Conservation (phyloP, 805 yeast genomes). For the Metschnikowia aberdeeniae region DNA sequence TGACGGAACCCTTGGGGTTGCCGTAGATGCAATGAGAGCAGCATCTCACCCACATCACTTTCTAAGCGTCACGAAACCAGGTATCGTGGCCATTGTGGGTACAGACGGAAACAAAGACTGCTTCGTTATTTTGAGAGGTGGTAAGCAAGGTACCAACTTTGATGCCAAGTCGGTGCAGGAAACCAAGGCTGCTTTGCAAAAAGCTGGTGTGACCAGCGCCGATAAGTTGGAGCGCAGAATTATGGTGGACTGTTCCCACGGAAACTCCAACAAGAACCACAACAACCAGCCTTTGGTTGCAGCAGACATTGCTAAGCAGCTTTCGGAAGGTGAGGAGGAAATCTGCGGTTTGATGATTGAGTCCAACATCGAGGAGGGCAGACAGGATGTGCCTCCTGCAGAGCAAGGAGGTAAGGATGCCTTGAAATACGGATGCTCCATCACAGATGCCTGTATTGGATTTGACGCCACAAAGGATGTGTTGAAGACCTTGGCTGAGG, state of each 20-base stretch:
- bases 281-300: constrained; percentile 95
- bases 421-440: constrained; percentile 88
- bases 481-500: constrained; percentile 72
- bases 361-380: constrained; percentile 86
- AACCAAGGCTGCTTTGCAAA: constrained; percentile 61
- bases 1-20: constrained; percentile 89
- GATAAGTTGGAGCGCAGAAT: constrained; percentile 46
- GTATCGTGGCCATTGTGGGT: constrained; percentile 92
- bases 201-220: constrained; percentile 41
- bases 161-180: constrained; percentile 73
- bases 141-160: constrained; percentile 89
- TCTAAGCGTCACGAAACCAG: constrained; percentile 96
- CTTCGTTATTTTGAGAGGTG: constrained; percentile 94
- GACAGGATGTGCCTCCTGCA: constrained; percentile 68
- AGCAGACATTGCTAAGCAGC: constrained; percentile 73
- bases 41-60: constrained; percentile 92
- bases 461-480: constrained; percentile 86
- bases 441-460: constrained; percentile 94
- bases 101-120: constrained; percentile 95
- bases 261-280: constrained; percentile 92
- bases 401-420: constrained; percentile 47
- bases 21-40: constrained; percentile 90
- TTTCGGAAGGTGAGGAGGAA: constrained; percentile 70
- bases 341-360: constrained; percentile 96
- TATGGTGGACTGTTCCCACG: constrained; percentile 98